Conservation (phyloP, 2,329 filamentous ascomycete genomes). For the Pseudocercospora macadamiae region DNA sequence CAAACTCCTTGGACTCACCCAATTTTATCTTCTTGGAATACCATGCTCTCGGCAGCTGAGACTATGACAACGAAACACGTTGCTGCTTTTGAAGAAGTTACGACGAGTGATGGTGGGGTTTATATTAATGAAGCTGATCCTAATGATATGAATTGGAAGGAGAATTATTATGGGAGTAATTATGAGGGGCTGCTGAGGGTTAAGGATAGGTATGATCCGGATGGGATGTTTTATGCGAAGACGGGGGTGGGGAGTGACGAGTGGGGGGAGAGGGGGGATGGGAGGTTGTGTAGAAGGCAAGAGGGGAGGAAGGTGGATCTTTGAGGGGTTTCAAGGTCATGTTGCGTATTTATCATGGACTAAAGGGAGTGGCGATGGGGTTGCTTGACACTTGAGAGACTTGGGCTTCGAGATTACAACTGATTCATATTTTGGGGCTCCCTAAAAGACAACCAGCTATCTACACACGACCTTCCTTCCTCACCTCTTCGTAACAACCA, state of each 20-base stretch:
- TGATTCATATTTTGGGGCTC: too few relatives aligned
- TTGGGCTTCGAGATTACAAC: too few relatives aligned
- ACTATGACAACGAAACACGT: conserved; percentile 39
- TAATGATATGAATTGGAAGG: conserved; percentile 21
- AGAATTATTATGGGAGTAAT: conserved; percentile 24
- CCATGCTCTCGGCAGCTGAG: conserved; percentile 24
- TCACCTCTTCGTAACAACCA: background rate
- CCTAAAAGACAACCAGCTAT: too few relatives aligned
- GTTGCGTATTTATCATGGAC: too few relatives aligned
- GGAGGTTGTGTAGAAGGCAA: conserved; percentile 15
- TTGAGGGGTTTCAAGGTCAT: background rate
- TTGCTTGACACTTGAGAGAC: too few relatives aligned
- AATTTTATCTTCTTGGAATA: conserved; percentile 8
- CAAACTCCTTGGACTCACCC: conserved; percentile 25
- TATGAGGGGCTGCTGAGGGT: conserved; percentile 19
- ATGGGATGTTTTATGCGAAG: conserved; percentile 23
- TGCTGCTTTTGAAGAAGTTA: conserved; percentile 36
- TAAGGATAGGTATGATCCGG: conserved; percentile 21
- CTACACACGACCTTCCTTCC: background rate
- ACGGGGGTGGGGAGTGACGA: conserved; percentile 26
- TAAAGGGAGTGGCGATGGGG: too few relatives aligned
- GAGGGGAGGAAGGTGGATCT: too few relatives aligned
- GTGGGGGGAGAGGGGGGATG: conserved; percentile 17
- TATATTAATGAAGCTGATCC: conserved; percentile 44
- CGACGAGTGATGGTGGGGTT: conserved; percentile 38